These are phyloP conservation scores for Irpex sp. DNA, from an alignment of 1,284 basidiomycete genomes.

Conservation along the genomic window DNA sequence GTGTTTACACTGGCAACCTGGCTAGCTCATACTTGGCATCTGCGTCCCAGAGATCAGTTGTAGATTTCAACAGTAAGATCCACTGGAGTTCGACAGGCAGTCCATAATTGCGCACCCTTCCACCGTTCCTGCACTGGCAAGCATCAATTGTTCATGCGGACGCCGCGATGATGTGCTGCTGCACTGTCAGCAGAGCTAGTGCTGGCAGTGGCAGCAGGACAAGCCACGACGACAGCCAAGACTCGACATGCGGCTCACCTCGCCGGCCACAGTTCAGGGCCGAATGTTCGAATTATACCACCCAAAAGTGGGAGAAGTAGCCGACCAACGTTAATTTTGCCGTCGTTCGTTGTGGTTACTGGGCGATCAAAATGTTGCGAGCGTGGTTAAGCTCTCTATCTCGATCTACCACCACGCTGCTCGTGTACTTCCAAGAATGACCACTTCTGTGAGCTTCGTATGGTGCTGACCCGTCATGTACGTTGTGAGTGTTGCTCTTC, in stretches of 20 bases:
- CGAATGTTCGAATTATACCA: not conserved
- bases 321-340: not conserved
- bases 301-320: not conserved
- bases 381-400: not conserved
- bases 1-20: not conserved
- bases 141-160: not conserved
- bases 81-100: not conserved
- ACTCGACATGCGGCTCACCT: not conserved
- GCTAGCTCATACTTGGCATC: slow-evolving; percentile 5
- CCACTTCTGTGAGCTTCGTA: too few species aligned
- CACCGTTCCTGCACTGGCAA: not conserved
- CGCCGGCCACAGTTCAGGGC: not conserved
- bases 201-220: too few species aligned
- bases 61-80: not conserved
- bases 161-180: not conserved
- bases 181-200: not conserved
- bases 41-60: slow-evolving; percentile 2
- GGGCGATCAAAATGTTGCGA: too few species aligned
- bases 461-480: too few species aligned
- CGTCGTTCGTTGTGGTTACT: too few species aligned
- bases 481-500: too few species aligned
- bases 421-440: too few species aligned
- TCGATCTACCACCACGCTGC: not conserved
- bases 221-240: not conserved
- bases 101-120: not conserved